These are phyloP conservation scores for Carallia pectinifolia DNA, from an alignment of 345 rosid genomes.

Conservation along the genomic window DNA sequence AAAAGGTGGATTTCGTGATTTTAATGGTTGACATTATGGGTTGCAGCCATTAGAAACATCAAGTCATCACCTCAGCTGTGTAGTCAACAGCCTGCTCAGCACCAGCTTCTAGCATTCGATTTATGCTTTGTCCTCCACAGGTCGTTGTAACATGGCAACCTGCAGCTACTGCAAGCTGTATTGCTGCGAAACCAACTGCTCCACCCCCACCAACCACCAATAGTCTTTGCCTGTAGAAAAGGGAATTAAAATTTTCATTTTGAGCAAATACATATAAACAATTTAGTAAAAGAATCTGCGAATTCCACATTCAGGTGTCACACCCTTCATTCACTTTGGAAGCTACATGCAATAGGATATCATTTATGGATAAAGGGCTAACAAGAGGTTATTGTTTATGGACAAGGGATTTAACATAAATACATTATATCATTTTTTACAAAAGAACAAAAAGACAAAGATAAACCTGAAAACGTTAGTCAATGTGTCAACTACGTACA, in stretches of 20 bases:
- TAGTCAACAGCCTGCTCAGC: conserved; percentile 92
- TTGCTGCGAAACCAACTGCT: conserved; percentile 91
- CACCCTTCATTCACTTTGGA: background rate
- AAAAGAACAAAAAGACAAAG: too few species aligned
- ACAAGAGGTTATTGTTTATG: too few species aligned
- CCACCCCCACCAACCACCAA: conserved; percentile 92
- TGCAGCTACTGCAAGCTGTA: conserved; percentile 75
- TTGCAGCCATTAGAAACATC: background rate
- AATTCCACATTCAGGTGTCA: background rate
- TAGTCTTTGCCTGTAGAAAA: conserved; percentile 65
- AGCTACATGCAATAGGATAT: background rate
- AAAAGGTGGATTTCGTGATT: background rate
- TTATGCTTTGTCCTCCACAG: conserved; percentile 69
- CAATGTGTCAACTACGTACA: too few species aligned
- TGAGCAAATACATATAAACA: background rate
- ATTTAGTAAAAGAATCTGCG: too few species aligned
- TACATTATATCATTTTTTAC: too few species aligned
- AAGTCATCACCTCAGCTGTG: conserved; percentile 54
- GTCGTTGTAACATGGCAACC: conserved; percentile 81
- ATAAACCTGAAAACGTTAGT: too few species aligned
- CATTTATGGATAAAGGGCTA: background rate
- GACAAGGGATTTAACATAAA: too few species aligned
- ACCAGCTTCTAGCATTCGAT: conserved; percentile 64
- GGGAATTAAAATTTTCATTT: conserved; percentile 9
- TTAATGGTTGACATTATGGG: conserved; percentile 5